Conservation (phyloP, 352 stramenopile species). For the Elongisporangium prolatum region DNA sequence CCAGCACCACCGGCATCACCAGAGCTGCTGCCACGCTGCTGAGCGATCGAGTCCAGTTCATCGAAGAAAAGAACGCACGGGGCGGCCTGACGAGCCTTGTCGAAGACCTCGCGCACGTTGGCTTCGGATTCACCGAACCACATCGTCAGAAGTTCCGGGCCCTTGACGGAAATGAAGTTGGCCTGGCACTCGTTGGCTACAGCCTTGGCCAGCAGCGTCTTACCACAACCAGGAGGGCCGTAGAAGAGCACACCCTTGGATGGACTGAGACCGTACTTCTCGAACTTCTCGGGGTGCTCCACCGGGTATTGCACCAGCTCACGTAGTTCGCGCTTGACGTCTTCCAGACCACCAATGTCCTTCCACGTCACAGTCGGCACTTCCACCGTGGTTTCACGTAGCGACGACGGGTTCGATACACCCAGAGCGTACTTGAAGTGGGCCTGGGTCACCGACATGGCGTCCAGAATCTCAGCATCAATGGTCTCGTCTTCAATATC, state of each 20-base stretch:
- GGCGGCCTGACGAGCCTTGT: conserved; percentile 96
- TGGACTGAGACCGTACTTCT: conserved; percentile 94
- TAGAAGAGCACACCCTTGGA: conserved; percentile 99
- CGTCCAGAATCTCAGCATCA: conserved; percentile 98
- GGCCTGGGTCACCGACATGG: conserved; percentile 97
- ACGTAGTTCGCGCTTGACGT: conserved; percentile 98
- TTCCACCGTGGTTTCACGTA: conserved; percentile 99
- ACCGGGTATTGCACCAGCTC: conserved; percentile 99
- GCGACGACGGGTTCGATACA: conserved; percentile 97
- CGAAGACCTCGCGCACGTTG: conserved; percentile 99
- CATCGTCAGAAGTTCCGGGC: conserved; percentile 99
- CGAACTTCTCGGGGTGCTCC: conserved; percentile 99
- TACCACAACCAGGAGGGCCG: conserved; percentile 98
- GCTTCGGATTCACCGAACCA: conserved; percentile 99
- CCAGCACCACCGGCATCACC: conserved; percentile 96
- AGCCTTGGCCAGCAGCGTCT: conserved; percentile 99
- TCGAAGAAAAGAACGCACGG: conserved; percentile 99
- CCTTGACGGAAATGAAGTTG: conserved; percentile 99
- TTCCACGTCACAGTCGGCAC: conserved; percentile 98
- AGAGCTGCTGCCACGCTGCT: conserved; percentile 92
- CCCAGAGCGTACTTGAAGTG: conserved; percentile 99
- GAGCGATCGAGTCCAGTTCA: conserved; percentile 99
- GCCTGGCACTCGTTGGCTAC: conserved; percentile 99
- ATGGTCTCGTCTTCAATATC: conserved; percentile 99
- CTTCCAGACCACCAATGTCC: conserved; percentile 98